Base-by-base conservation (phyloP, 2,329 filamentous ascomycete genomes). In the Claviceps digitariae region DNA sequence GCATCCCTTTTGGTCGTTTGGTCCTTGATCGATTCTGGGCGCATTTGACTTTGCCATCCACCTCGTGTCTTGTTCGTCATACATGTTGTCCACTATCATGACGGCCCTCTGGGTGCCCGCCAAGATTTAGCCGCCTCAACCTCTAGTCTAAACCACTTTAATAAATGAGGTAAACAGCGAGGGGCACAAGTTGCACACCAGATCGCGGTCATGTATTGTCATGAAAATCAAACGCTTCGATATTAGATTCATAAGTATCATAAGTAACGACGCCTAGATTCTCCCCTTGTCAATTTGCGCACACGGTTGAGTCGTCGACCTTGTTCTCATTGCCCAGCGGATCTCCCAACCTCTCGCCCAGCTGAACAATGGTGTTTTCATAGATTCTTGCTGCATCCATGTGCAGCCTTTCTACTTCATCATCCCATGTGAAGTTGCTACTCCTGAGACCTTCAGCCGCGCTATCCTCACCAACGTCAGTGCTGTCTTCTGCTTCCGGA, bases 381-480 rank as follows among this genome's bases (percentile, higher is more conserved):
- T 93, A 95, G 2, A 94, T 82, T 57, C 77, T 77, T 0, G 83
- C 87, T 50, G 86, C 80, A 57, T 86, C 83, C 75, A 90, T 81
- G 57, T 86, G 76, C 59, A 81, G 63, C 36, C 75, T 73, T 40
- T 75, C 72, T 50, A 73, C 72, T 6, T 74, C 72, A 3, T 72
- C 69, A 38, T 75, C 71, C 63, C 62, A 66, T 21, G 29, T 29
- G 51, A 40, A 15, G 23, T n/a, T 47, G 49, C 2, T 64, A 2
- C 31, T n/a, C 4, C 25, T 46, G 1, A 59, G 57, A 10, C 66
- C 64, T 15, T 64, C 59, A 7, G 63, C 67, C 1, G 67, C 67
- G 7, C 72, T 69, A 29, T 49, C 51, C 1, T 63, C 61, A 12
- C 13, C 41, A 17, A 36, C n/a, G 25, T 41, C 38, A 23, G 34